Conservation (phyloP, 129 eudicot species). For the Saussurea involucrata region DNA sequence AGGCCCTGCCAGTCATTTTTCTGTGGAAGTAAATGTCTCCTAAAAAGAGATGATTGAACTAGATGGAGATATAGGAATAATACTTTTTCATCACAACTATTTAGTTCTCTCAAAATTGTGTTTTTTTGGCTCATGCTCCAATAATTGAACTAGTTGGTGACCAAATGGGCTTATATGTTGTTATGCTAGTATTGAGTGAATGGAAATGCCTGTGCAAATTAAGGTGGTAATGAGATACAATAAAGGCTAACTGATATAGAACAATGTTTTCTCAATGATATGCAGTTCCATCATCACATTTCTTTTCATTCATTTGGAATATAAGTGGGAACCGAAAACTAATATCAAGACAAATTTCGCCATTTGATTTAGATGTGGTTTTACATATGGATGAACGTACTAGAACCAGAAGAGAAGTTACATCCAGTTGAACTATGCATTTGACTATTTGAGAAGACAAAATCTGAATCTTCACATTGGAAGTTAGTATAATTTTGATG, state of each 20-base stretch:
- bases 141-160: constrained; percentile 21
- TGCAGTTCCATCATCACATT: background rate
- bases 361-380: background rate
- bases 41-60: constrained; percentile 4
- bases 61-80: background rate
- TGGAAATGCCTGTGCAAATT: background rate
- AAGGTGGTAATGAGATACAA: background rate
- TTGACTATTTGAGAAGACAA: background rate
- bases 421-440: background rate
- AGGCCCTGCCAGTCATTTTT: constrained; percentile 20
- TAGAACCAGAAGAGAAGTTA: background rate
- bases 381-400: background rate
- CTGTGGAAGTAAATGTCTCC: constrained; percentile 18
- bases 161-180: background rate
- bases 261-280: background rate
- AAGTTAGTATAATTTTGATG: background rate
- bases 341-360: background rate
- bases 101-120: background rate
- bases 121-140: background rate
- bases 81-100: constrained; percentile 18
- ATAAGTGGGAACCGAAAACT: background rate
- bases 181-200: background rate
- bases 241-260: background rate
- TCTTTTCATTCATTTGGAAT: too few relatives aligned
- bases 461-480: background rate